Evolutionary conservation across 2,329 filamentous ascomycete species (phyloP), one percentile per base, ranked within the genome.

Genomic region (Arthrobotrys musiformis): DNA sequence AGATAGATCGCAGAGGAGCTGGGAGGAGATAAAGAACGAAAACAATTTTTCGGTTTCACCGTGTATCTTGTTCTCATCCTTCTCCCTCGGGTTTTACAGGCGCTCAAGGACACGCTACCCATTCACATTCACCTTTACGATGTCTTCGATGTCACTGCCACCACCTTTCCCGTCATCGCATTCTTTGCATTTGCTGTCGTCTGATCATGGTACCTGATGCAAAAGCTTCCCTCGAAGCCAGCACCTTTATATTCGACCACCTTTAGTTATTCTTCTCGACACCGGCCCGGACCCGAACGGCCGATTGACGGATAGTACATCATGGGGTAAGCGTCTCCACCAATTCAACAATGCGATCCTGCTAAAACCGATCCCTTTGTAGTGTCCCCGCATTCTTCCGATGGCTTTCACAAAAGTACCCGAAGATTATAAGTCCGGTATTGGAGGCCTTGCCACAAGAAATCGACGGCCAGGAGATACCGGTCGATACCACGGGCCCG

Each of bases 351-450:
- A 30, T 11, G 11, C 15, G 9, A 24, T 35, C 6, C 40, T 17
- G 42, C 67, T 72, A 63, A 78, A 30, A 1, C 40, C 17, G 35
- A 9, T 54, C 5, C n/a, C 17, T 24, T 4, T 17, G 1, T 44
- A 78, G 80, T 79, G 80, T 81, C 67, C 80, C 80, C 50, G 79
- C 80, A 30, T 79, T 81, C 44, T 81, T 81, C 76, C 79, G 94
- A 88, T 99, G 94, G 93, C 90, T 98, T 77, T 97, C 93, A 84
- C 92, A 90, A 86, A 98, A 96, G 83, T 97, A 98, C 83, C 95
- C 95, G 78, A 98, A 98, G 86, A 99, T 98, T 83, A 92, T 98
- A 80, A 95, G 92, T 8, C 89, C 91, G 5, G 95, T 99, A 67
- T 88, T 94, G 70, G 95, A 99, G 86, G 93, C 97, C 79, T 87